Evolutionary conservation across 306 rosid species (phyloP), one percentile per base, ranked within the genome.

Genomic region (Datisca glomerata): DNA sequence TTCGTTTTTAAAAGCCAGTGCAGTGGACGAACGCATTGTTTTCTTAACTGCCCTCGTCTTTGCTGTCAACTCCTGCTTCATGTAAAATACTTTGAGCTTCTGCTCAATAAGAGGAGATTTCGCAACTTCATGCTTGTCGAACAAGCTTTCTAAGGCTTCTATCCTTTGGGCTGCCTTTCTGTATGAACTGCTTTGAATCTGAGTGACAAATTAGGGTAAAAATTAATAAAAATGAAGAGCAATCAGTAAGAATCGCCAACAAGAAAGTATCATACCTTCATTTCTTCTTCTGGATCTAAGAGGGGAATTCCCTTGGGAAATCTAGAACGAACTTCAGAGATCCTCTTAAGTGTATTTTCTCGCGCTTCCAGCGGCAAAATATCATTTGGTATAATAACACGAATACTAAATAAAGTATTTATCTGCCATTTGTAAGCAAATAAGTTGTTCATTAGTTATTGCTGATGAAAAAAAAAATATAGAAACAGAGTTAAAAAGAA

Each of bases 241-340:
- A 53, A 35, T 6, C 31, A 14, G 12, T 4, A 36, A 41, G 9
- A 12, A 2, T 3, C 12, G 5, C 4, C 8, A 31, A 31, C 14
- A 14, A 34, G 3, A 20, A 35, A 64, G 56, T 31, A 31, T 43
- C 28, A 38, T 45, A 77, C 93, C 67, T 80, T 77, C 86, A 89
- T 65, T 61, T 83, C 95, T 59, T 83, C 97, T 77, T 89, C 95
- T 22, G 93, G 93, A 72, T 89, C 89, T 28, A 89, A 79, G 59
- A 72, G 72, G 48, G 97, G 93, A 53, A 89, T 55, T 39, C 92
- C 92, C 59, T 77, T 75, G 31, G 69, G 43, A 56, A 70, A 74
- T 80, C 97, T 77, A 24, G 86, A 59, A 39, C 84, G 65, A 60
- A 79, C 73, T 75, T 89, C 93, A 37, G 59, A 58, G 33, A 89